Evolutionary conservation across 371 early-diverging fungal species (phyloP).

Genomic region (Globomyces sp.): DNA sequence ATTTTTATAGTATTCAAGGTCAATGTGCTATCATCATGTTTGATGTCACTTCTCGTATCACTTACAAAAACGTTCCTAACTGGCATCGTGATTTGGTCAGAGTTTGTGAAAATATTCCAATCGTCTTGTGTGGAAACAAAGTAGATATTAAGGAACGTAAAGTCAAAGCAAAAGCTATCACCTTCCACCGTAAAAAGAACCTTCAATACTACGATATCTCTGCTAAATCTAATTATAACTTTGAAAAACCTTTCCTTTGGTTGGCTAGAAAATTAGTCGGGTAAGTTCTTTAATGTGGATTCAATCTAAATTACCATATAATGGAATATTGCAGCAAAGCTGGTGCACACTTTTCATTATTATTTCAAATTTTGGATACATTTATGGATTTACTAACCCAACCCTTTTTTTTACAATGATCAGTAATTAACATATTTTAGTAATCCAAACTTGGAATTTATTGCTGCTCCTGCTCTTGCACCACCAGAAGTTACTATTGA

Average conservation of each 20-base stretch:
- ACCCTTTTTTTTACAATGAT: slow-evolving; percentile 5
- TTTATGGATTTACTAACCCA: background rate
- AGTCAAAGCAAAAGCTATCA: slow-evolving; percentile 99
- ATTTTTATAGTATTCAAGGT: slow-evolving; percentile 77
- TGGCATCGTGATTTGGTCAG: slow-evolving; percentile 99
- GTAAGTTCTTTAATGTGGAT: slow-evolving; percentile 34
- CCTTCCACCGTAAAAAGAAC: slow-evolving; percentile 99
- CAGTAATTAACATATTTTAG: slow-evolving; percentile 34
- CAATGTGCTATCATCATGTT: slow-evolving; percentile 99
- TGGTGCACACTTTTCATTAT: too few relatives aligned
- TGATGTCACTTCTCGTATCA: slow-evolving; percentile 99
- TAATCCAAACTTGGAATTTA: slow-evolving; percentile 94
- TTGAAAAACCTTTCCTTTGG: slow-evolving; percentile 99
- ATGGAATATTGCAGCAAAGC: background rate
- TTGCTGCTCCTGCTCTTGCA: slow-evolving; percentile 95
- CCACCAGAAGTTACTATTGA: slow-evolving; percentile 96
- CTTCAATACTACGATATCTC: slow-evolving; percentile 99
- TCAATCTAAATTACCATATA: slow-evolving; percentile 7
- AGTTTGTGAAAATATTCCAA: slow-evolving; percentile 99
- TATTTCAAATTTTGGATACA: background rate
- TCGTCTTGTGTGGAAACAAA: slow-evolving; percentile 99
- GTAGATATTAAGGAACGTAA: slow-evolving; percentile 99
- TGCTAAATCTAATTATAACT: slow-evolving; percentile 99
- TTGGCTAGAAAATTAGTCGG: slow-evolving; percentile 96
- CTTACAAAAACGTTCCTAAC: slow-evolving; percentile 99